Evolutionary conservation across 495 filamentous ascomycete genomes (phyloP).

Genomic region (Parathielavia hyrcaniae): DNA sequence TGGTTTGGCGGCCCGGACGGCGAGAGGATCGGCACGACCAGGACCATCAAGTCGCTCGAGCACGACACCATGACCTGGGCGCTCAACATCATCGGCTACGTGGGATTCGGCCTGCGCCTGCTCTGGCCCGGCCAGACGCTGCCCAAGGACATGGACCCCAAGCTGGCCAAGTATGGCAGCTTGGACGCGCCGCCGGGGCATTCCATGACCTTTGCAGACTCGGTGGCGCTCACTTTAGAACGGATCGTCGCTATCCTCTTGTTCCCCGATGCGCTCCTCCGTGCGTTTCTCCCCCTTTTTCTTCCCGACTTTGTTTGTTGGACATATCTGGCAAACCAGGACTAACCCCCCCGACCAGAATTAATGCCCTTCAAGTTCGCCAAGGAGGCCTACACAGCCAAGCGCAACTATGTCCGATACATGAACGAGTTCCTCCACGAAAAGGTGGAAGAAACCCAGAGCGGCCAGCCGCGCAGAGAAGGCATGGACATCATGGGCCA

Average conservation of each 20-base stretch:
- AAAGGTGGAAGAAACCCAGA: slow-evolving; percentile 46
- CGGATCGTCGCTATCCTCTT: slow-evolving; percentile 51
- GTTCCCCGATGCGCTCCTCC: slow-evolving; percentile 43
- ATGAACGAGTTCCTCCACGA: slow-evolving; percentile 56
- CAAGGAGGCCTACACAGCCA: slow-evolving; percentile 44
- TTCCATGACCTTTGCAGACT: slow-evolving; percentile 53
- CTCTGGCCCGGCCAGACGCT: slow-evolving; percentile 49
- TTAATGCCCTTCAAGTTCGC: slow-evolving; percentile 48
- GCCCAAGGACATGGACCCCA: slow-evolving; percentile 36
- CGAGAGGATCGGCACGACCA: slow-evolving; percentile 28
- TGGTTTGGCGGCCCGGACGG: slow-evolving; percentile 37
- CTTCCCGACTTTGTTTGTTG: background rate
- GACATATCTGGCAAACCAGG: too few relatives aligned
- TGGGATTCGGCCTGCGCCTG: slow-evolving; percentile 57
- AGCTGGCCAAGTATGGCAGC: slow-evolving; percentile 40
- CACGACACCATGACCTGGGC: slow-evolving; percentile 57
- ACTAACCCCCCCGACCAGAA: background rate
- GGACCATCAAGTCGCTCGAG: slow-evolving; percentile 47
- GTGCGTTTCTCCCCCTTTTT: slow-evolving; percentile 18
- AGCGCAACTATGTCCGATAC: slow-evolving; percentile 56
- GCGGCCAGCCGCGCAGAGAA: slow-evolving; percentile 39
- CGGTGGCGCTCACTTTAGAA: slow-evolving; percentile 47
- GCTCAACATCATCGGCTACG: slow-evolving; percentile 61
- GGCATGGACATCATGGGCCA: slow-evolving; percentile 63
- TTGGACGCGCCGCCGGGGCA: slow-evolving; percentile 46